phyloP scores from a whole-genome alignment of 1,139 yeast genomes.

The Zygoascus meyerae region DNA sequence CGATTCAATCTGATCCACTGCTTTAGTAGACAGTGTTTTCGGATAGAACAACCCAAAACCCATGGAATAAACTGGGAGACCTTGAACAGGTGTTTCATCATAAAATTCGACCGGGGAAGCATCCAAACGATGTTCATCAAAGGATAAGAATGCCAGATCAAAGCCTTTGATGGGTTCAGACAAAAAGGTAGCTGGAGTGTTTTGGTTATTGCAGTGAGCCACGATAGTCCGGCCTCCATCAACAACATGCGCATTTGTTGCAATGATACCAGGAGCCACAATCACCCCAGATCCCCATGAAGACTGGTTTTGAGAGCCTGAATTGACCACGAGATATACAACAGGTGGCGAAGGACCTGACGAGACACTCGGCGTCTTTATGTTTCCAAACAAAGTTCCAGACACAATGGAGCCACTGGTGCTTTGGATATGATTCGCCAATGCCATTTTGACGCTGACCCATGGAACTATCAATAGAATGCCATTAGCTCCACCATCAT shows the following conservation, averaged over 20 bases:
- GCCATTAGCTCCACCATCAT: constrained; percentile 10
- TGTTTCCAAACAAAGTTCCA: too few relatives aligned
- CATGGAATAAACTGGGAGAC: constrained; percentile 41
- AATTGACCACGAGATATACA: constrained; percentile 5
- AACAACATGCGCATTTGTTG: constrained; percentile 45
- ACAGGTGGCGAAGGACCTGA: neutral
- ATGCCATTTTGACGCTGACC: constrained; percentile 29
- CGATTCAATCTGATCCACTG: constrained; percentile 11
- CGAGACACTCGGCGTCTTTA: neutral
- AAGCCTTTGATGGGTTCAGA: constrained; percentile 32
- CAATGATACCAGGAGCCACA: constrained; percentile 32
- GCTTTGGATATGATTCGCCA: neutral
- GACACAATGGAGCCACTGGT: neutral
- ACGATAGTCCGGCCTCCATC: constrained; percentile 16
- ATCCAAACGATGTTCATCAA: constrained; percentile 16
- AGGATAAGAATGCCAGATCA: constrained; percentile 34
- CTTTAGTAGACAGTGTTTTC: constrained; percentile 17
- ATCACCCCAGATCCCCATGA: constrained; percentile 48
- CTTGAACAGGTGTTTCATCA: constrained; percentile 19
- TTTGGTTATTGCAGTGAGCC: neutral
- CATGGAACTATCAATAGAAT: constrained; percentile 48
- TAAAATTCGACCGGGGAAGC: neutral
- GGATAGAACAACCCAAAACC: constrained; percentile 56
- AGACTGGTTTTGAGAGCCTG: constrained; percentile 22
- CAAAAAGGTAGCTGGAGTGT: neutral